phyloP scores from a whole-genome alignment of 2,329 filamentous ascomycete species.

The Phoma sp. region DNA sequence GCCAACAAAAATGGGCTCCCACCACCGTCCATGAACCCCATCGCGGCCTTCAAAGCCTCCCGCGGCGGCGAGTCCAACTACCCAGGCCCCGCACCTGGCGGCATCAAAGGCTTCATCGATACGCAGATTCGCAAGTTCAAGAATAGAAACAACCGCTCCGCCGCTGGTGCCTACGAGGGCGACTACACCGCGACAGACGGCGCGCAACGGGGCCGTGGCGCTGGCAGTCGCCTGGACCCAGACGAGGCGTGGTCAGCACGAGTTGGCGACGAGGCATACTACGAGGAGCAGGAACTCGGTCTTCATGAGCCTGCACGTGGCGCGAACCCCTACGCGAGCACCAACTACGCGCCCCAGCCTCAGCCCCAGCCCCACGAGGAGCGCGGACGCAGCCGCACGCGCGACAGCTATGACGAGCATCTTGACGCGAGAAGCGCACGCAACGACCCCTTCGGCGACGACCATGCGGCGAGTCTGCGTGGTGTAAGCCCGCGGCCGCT shows the following conservation, averaged over 20 bases:
- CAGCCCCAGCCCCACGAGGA: conserved; percentile 36
- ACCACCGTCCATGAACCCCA: conserved; percentile 72
- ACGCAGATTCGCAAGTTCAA: conserved; percentile 69
- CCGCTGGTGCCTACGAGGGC: conserved; percentile 78
- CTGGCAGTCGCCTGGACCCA: conserved; percentile 71
- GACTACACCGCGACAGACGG: conserved; percentile 48
- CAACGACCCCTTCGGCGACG: conserved; percentile 48
- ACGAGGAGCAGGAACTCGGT: conserved; percentile 79
- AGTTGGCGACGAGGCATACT: conserved; percentile 78
- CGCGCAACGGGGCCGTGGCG: conserved; percentile 49
- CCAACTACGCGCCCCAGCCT: conserved; percentile 39
- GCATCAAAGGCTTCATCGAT: conserved; percentile 75
- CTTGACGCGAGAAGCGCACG: conserved; percentile 38
- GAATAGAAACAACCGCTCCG: conserved; percentile 69
- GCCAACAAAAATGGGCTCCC: conserved; percentile 78
- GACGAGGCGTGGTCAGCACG: conserved; percentile 87
- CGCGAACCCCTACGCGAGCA: conserved; percentile 39
- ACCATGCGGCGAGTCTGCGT: conserved; percentile 59
- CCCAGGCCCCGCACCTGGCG: conserved; percentile 62
- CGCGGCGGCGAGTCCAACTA: conserved; percentile 49
- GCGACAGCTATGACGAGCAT: conserved; percentile 52
- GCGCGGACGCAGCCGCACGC: conserved; percentile 56
- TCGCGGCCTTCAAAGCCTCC: conserved; percentile 69
- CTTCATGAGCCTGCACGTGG: conserved; percentile 53
- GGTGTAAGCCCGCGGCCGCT: conserved; percentile 78